Conservation (phyloP, 331 rosid genomes). For the Spiraea crenata region DNA sequence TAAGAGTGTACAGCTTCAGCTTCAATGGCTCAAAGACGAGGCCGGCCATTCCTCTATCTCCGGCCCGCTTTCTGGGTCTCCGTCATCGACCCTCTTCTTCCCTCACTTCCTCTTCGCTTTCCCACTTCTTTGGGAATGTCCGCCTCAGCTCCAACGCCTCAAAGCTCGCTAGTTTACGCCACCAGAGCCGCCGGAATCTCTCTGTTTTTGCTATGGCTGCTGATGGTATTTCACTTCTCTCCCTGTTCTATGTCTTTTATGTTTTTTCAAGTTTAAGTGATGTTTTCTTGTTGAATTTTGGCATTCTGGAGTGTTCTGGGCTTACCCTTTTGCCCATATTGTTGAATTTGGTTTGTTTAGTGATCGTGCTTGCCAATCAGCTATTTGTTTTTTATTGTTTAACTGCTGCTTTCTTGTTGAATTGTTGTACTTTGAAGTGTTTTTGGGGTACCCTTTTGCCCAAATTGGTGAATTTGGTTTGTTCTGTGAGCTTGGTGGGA, state of each 20-base stretch:
- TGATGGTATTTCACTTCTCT: conserved; percentile 53
- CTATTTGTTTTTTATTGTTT: too few species aligned
- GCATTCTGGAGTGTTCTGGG: not conserved
- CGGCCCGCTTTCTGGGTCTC: conserved; percentile 43
- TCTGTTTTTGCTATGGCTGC: conserved; percentile 79
- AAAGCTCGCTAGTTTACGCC: conserved; percentile 35
- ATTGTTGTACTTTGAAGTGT: too few species aligned
- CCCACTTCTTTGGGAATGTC: conserved; percentile 46
- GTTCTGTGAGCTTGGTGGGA: not conserved
- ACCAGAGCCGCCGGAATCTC: conserved; percentile 39
- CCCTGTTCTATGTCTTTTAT: not conserved
- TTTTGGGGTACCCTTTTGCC: not conserved
- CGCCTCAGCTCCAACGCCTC: conserved; percentile 36
- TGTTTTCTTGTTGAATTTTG: not conserved
- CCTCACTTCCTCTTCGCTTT: conserved; percentile 52
- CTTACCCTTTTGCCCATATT: not conserved
- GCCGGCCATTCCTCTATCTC: conserved; percentile 43
- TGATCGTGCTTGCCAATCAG: not conserved
- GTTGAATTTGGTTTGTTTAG: not conserved
- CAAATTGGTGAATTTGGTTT: not conserved
- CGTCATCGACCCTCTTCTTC: conserved; percentile 45
- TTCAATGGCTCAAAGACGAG: conserved; percentile 58
- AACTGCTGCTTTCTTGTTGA: not conserved
- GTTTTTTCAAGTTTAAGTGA: not conserved
- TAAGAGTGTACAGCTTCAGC: conserved; percentile 39